Percentiles rank a stretch among this genome's conserved stretches.
phyloP scores from a whole-genome alignment of 257 asterid genomes.

The Oldenlandia corymbosa region DNA sequence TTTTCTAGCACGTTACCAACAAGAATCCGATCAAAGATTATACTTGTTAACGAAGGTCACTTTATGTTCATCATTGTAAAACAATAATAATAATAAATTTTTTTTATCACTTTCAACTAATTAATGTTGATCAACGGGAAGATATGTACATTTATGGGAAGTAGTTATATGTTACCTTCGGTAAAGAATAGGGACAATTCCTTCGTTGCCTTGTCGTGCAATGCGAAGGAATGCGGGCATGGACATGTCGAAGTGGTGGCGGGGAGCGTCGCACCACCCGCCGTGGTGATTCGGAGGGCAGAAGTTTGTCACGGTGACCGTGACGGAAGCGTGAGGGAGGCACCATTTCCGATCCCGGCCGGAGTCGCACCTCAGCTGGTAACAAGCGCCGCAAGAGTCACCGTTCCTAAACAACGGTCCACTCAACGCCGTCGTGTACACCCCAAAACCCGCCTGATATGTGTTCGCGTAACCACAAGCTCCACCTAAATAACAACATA shows the following conservation, averaged over 20 bases:
- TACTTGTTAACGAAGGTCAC: no score
- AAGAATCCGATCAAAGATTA: no score
- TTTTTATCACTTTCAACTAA: no score
- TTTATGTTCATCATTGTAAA: no score
- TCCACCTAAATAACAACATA: conserved; percentile 41
- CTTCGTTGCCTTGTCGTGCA: conserved; percentile 55
- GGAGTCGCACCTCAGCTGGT: conserved; percentile 42
- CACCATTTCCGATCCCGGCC: conserved; percentile 49
- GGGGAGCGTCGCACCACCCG: conserved; percentile 78
- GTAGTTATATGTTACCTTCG: conserved; percentile 32
- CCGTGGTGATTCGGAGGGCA: conserved; percentile 68
- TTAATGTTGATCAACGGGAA: no score
- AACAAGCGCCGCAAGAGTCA: conserved; percentile 64
- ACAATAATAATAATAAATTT: no score
- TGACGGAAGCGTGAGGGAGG: conserved; percentile 38
- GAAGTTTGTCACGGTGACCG: conserved; percentile 61
- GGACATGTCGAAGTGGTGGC: conserved; percentile 72
- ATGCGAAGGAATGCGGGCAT: conserved; percentile 64
- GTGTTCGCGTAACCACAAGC: conserved; percentile 63
- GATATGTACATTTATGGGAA: no score
- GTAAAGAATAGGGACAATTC: conserved; percentile 55
- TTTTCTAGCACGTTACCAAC: no score
- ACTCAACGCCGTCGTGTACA: conserved; percentile 56
- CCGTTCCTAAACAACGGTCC: conserved; percentile 52
- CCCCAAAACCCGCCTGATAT: conserved; percentile 55